phyloP scores from a whole-genome alignment of 2,329 filamentous ascomycete genomes.

The Neofusicoccum kwambonambiense region DNA sequence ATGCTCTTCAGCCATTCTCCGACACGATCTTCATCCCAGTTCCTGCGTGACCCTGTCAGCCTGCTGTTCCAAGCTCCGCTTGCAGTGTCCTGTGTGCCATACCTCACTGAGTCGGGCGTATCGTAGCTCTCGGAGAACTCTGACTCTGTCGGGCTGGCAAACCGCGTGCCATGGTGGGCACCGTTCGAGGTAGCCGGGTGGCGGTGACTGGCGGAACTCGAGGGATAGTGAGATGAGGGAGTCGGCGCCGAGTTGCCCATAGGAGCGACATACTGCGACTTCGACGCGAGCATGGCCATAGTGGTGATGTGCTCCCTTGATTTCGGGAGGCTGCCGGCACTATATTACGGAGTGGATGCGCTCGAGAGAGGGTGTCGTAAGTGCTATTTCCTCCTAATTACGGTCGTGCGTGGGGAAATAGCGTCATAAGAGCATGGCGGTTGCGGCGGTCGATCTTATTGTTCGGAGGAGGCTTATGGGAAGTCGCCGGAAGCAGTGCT shows the following conservation, averaged over 20 bases:
- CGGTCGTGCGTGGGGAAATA: conserved; percentile 1
- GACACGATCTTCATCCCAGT: conserved; percentile 88
- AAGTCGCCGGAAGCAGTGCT: neutral
- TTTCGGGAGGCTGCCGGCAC: neutral
- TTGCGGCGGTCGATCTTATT: conserved; percentile 2
- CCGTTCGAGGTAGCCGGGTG: conserved; percentile 32
- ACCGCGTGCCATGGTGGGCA: conserved; percentile 51
- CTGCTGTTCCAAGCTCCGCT: neutral
- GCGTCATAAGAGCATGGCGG: conserved; percentile 16
- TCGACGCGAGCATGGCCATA: conserved; percentile 79
- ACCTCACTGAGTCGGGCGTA: conserved; percentile 60
- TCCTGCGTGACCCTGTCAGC: conserved; percentile 41
- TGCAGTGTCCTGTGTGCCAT: conserved; percentile 18
- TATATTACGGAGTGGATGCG: neutral
- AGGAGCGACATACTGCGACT: conserved; percentile 63
- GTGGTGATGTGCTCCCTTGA: conserved; percentile 9
- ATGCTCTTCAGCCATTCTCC: conserved; percentile 88
- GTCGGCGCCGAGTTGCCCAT: conserved; percentile 37
- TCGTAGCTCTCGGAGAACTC: conserved; percentile 82
- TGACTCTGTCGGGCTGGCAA: conserved; percentile 83
- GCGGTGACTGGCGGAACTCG: conserved; percentile 35
- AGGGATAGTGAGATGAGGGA: conserved; percentile 35
- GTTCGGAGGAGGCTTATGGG: neutral
- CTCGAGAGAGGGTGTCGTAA: neutral
- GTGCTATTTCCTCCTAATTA: conserved; percentile 13